These are phyloP conservation scores for Aspergillus asperescens DNA, from an alignment of 495 filamentous ascomycete genomes.

Conservation along the genomic window DNA sequence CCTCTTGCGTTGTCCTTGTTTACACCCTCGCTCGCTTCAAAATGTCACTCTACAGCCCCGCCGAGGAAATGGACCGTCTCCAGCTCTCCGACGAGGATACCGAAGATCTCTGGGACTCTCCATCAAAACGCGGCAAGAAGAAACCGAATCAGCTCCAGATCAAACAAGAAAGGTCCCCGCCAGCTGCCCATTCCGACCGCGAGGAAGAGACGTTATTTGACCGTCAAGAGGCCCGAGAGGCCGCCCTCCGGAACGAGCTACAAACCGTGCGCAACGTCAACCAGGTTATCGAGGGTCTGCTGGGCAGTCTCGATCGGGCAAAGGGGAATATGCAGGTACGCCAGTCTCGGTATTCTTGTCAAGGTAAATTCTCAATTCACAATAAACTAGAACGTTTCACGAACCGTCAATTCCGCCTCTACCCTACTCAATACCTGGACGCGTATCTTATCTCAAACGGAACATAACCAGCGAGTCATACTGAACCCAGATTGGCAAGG, in stretches of 20 bases:
- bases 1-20: background rate
- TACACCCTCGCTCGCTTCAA: background rate
- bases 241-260: slow-evolving; percentile 69
- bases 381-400: slow-evolving; percentile 64
- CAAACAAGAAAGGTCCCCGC: slow-evolving; percentile 37
- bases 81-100: slow-evolving; percentile 59
- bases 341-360: background rate
- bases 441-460: slow-evolving; percentile 89
- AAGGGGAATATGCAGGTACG: slow-evolving; percentile 87
- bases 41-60: slow-evolving; percentile 36
- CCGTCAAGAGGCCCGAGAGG: slow-evolving; percentile 65
- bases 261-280: slow-evolving; percentile 79
- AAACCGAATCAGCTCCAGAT: slow-evolving; percentile 15
- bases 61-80: slow-evolving; percentile 44
- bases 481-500: slow-evolving; percentile 88
- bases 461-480: slow-evolving; percentile 91
- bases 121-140: slow-evolving; percentile 45
- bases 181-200: slow-evolving; percentile 29
- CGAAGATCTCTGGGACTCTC: slow-evolving; percentile 70
- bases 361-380: background rate
- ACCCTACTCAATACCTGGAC: slow-evolving; percentile 95
- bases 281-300: slow-evolving; percentile 73
- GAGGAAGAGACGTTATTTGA: slow-evolving; percentile 56
- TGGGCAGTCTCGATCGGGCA: slow-evolving; percentile 73
- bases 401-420: slow-evolving; percentile 81